These are phyloP conservation scores for Pythium aphanidermatum DNA, from an alignment of 352 stramenopile species.

Conservation along the genomic window DNA sequence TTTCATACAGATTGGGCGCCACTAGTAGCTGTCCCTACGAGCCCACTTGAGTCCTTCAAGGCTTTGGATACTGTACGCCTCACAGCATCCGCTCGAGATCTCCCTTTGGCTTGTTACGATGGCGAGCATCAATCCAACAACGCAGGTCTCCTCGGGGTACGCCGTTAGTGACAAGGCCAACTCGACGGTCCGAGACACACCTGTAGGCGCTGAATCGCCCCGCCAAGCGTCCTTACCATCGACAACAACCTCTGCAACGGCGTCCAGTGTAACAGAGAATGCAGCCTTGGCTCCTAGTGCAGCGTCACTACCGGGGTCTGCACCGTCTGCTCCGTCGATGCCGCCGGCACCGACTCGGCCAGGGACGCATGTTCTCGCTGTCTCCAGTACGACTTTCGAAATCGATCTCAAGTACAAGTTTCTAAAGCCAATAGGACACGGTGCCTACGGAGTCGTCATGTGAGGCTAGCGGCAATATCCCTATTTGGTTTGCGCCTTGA, in stretches of 20 bases:
- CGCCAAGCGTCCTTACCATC: conserved; percentile 12
- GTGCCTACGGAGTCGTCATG: conserved; percentile 93
- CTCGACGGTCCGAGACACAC: background rate
- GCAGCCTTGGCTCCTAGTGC: background rate
- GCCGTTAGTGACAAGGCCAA: conserved; percentile 2
- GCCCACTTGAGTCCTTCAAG: no score
- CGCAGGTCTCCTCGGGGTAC: conserved; percentile 6
- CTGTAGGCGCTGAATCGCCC: conserved; percentile 12
- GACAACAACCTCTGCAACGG: background rate
- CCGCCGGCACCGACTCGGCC: conserved; percentile 23
- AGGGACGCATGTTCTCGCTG: conserved; percentile 72
- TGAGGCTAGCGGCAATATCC: no score
- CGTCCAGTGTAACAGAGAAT: conserved; percentile 2
- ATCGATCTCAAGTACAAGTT: conserved; percentile 93
- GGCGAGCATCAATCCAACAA: conserved; percentile 21
- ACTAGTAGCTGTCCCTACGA: no score
- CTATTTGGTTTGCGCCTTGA: no score
- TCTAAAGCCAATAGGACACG: conserved; percentile 93
- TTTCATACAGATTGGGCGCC: no score
- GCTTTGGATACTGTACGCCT: no score
- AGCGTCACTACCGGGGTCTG: no score
- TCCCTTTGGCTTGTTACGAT: no score
- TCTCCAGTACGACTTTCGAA: conserved; percentile 87
- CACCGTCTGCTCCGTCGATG: conserved; percentile 5
- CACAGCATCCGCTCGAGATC: no score